Base-by-base conservation (phyloP, 208 protist genomes). In the Leishmania martiniquensis region DNA sequence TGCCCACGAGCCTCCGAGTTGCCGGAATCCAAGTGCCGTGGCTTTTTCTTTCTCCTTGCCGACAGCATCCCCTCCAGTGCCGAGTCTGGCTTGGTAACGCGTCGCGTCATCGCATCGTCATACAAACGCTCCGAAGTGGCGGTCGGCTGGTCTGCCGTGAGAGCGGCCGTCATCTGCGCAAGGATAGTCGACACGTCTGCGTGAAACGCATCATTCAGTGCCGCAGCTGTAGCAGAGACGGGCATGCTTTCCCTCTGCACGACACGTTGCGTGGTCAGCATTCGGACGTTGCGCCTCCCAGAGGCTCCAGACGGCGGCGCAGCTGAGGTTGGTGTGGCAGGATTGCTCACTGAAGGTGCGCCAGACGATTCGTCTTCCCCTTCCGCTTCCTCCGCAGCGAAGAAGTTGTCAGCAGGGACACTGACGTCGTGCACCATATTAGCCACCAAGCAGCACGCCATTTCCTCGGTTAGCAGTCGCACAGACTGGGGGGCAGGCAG, bases 151-250 rank as follows among this genome's bases (percentile, higher is more conserved):
- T 44, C 49, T 39, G 74, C 59, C 4, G 80, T 44, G 32, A 84
- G 63, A 15, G 75, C 80, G 13, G 80, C 75, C 17, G 75, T 80
- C 80, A 84, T 84, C 45, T 79, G 44, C 15, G 75, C 75, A 2
- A 84, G 44, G 13, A 84, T 72, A 9, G 52, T 59, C 20, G 80
- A 78, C 32, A 84, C 75, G 10, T 84, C 80, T 2, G 25, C 63
- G 29, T 76, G 59, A 1, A 72, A 54, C 0, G 44, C 68, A 29
- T 63, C 42, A 17, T 63, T 25, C 6, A 57, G 15, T 20, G 67
- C n/a, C 32, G 29, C 37, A 2, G 32, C 25, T 12, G 37, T 25
- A 32, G 39, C 52, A 20, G n/a, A 44, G 42, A 42, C 12, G 15
- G 51, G 29, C 13, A 65, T 29, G 55, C 6, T 9, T 5, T 34